Percentiles rank a stretch among this genome's conserved stretches.
Evolutionary conservation across 805 yeast species (phyloP).

Genomic region (Kuraishia hungarica): DNA sequence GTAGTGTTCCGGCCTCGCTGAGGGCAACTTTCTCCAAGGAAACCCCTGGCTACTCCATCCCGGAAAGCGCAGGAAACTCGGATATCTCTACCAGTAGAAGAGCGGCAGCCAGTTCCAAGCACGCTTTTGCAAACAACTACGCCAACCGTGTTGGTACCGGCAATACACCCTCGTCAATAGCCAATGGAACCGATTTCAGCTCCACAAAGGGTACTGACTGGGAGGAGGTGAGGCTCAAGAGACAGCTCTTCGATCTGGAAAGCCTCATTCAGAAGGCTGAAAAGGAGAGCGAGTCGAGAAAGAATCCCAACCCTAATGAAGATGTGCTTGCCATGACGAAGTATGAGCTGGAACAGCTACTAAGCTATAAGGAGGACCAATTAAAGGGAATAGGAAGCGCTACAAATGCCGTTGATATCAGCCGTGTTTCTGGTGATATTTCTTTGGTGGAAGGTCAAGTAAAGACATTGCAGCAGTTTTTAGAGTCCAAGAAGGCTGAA

Average conservation of each 20-base stretch:
- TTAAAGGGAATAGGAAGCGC: conserved; percentile 28
- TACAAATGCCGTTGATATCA: conserved; percentile 25
- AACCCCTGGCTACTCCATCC: conserved; percentile 60
- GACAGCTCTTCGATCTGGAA: conserved; percentile 67
- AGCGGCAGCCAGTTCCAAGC: conserved; percentile 11
- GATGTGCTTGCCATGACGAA: conserved; percentile 23
- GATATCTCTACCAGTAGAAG: conserved; percentile 2
- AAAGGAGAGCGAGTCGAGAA: conserved; percentile 30
- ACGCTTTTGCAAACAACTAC: conserved; percentile 46
- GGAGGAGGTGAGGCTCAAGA: conserved; percentile 58
- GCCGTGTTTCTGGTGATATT: conserved; percentile 51
- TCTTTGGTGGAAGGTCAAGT: conserved; percentile 74
- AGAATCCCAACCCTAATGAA: conserved; percentile 11
- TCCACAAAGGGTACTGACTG: conserved; percentile 77
- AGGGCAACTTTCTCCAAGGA: conserved; percentile 89
- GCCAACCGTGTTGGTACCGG: conserved; percentile 48
- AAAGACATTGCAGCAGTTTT: conserved; percentile 58
- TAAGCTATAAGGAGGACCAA: conserved; percentile 66
- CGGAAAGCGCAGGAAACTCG: conserved; percentile 7
- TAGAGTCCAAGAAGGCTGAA: conserved; percentile 52
- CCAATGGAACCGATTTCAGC: conserved; percentile 64
- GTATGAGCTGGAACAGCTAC: conserved; percentile 73
- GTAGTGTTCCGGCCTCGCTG: conserved; percentile 89
- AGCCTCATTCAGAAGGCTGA: conserved; percentile 49
- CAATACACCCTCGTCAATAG: conserved; percentile 12